Evolutionary conservation across 2,329 filamentous ascomycete genomes (phyloP).

Genomic region (Fusarium anguioides): DNA sequence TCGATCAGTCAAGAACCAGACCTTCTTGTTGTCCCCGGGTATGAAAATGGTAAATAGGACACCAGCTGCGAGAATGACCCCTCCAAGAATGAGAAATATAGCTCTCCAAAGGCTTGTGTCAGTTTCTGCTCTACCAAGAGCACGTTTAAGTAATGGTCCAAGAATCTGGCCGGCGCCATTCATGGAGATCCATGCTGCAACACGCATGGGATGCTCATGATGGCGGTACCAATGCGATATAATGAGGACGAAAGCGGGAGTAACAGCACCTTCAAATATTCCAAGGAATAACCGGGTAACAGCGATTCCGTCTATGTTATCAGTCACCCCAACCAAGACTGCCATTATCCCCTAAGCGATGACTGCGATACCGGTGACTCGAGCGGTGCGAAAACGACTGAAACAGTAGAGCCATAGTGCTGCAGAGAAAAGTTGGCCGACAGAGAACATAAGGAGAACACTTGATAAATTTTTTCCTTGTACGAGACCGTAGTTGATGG

Average conservation of each 20-base stretch:
- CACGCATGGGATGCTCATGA: conserved; percentile 47
- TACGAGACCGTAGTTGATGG: conserved; percentile 31
- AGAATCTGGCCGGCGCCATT: conserved; percentile 46
- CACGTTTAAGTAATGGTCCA: conserved; percentile 47
- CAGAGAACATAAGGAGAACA: conserved; percentile 33
- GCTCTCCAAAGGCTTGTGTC: conserved; percentile 29
- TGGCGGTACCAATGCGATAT: conserved; percentile 48
- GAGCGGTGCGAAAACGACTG: conserved; percentile 30
- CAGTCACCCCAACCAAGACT: conserved; percentile 38
- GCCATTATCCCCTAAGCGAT: conserved; percentile 46
- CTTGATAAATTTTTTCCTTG: conserved; percentile 20
- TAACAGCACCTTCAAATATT: conserved; percentile 47
- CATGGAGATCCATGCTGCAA: conserved; percentile 48
- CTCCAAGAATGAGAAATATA: conserved; percentile 36
- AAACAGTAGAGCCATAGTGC: conserved; percentile 30
- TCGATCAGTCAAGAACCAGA: conserved; percentile 36
- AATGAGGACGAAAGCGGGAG: conserved; percentile 49
- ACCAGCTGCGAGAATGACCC: conserved; percentile 20
- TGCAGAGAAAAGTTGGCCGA: conserved; percentile 33
- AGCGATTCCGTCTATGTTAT: conserved; percentile 41
- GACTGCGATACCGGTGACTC: conserved; percentile 33
- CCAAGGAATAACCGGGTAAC: conserved; percentile 47
- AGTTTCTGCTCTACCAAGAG: conserved; percentile 34
- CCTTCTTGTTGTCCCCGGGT: conserved; percentile 18
- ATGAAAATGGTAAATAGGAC: conserved; percentile 22